Percentiles rank a stretch among this genome's conserved stretches.
Conservation (phyloP, 139 green algal species). For the Chlorella sp. region DNA sequence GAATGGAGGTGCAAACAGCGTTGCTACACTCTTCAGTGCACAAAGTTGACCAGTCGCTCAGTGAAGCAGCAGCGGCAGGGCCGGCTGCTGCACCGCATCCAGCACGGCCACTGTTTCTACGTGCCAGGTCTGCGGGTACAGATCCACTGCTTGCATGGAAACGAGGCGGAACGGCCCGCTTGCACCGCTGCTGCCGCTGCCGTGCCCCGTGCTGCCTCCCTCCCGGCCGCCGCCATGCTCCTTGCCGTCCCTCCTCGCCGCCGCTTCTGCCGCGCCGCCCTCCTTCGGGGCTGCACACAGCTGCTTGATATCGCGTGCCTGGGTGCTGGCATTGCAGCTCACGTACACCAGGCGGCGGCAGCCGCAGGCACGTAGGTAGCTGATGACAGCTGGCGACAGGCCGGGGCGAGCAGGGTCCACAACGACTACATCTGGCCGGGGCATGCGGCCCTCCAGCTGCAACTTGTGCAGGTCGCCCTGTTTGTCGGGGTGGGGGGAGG, state of each 20-base stretch:
- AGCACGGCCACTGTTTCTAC: slow-evolving; percentile 81
- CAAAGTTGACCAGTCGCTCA: no score
- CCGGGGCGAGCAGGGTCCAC: slow-evolving; percentile 85
- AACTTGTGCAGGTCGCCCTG: slow-evolving; percentile 61
- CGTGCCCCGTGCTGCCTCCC: no score
- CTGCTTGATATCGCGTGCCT: slow-evolving; percentile 65
- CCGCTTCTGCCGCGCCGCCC: not conserved
- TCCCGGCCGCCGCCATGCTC: not conserved
- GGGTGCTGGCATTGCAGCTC: slow-evolving; percentile 81
- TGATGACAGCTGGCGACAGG: slow-evolving; percentile 58
- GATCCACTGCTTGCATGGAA: slow-evolving; percentile 72
- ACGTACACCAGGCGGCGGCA: slow-evolving; percentile 88
- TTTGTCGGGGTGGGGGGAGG: not conserved
- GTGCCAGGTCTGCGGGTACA: slow-evolving; percentile 89
- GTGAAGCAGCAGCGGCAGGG: no score
- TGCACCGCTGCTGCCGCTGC: not conserved
- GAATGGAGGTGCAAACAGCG: no score
- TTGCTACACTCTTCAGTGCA: no score
- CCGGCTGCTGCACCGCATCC: slow-evolving; percentile 25
- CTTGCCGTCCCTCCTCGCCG: not conserved
- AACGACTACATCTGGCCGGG: slow-evolving; percentile 56
- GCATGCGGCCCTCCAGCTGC: slow-evolving; percentile 25
- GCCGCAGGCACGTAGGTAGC: slow-evolving; percentile 57
- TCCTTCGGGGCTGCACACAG: slow-evolving; percentile 35
- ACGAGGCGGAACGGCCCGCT: slow-evolving; percentile 62